phyloP scores from a whole-genome alignment of 495 filamentous ascomycete genomes.

The Penicillium lagena region DNA sequence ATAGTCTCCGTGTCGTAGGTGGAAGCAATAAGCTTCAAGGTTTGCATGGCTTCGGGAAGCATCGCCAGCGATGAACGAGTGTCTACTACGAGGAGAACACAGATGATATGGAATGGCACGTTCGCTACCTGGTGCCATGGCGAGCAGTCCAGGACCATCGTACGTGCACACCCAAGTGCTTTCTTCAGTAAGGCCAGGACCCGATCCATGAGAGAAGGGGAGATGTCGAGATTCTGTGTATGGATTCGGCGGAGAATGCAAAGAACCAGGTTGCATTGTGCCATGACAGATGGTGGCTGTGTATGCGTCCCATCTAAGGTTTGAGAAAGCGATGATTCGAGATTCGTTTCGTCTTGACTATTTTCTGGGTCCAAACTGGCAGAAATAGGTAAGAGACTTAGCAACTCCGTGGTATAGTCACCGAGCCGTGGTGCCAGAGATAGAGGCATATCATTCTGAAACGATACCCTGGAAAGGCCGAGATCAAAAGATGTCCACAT shows the following conservation, averaged over 20 bases:
- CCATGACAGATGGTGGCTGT: conserved; percentile 30
- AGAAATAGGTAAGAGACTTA: conserved; percentile 29
- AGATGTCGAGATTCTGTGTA: conserved; percentile 27
- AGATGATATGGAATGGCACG: conserved; percentile 47
- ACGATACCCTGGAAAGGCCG: conserved; percentile 36
- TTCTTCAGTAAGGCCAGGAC: conserved; percentile 18
- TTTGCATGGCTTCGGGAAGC: conserved; percentile 40
- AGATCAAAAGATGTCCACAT: conserved; percentile 44
- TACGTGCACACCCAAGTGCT: conserved; percentile 23
- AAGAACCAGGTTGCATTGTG: conserved; percentile 43
- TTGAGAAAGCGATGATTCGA: conserved; percentile 16
- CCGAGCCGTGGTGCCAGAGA: conserved; percentile 13
- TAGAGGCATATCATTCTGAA: conserved; percentile 21
- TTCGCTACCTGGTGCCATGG: conserved; percentile 50
- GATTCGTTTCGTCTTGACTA: conserved; percentile 17
- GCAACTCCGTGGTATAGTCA: conserved; percentile 30
- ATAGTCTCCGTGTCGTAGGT: conserved; percentile 36
- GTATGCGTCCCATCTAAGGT: conserved; percentile 22
- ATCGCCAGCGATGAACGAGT: conserved; percentile 34
- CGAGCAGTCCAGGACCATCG: conserved; percentile 22
- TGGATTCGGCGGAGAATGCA: conserved; percentile 41
- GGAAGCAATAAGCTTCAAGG: conserved; percentile 31
- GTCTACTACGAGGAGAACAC: conserved; percentile 44
- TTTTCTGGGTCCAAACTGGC: conserved; percentile 28
- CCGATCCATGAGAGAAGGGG: conserved; percentile 16